Base-by-base conservation (phyloP, 805 yeast genomes). In the Lipomyces sp. region DNA sequence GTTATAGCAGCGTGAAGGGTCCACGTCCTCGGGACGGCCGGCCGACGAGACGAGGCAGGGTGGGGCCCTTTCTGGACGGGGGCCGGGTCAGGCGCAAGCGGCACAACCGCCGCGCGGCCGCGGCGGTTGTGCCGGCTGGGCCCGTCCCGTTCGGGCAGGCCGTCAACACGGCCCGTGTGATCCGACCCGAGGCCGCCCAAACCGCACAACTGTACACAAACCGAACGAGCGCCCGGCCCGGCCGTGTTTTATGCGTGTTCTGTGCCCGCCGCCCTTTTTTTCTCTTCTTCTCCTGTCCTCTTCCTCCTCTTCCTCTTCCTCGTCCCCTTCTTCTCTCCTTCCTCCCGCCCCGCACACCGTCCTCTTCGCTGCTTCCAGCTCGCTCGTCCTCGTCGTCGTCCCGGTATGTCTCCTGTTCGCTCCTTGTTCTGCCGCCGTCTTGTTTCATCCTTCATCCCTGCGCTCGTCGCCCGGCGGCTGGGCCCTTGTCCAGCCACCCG, bases 241-340 rank as follows among this genome's bases (percentile, higher is more conserved):
- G 23, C 39, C 28, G 33, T 31, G 18, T 19, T 39, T 23, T 28
- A 28, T 36, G 42, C 40, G 24, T 26, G 24, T 33, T 21, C 45
- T 21, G 23, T 32, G 29, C 39, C 47, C 26, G 26, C 32, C 28
- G 31, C 38, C 37, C 29, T n/a, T 21, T 21, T 34, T 33, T 49
- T 37, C 47, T 24, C 16, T 35, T 31, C 48, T 41, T 36, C 35
- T 23, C n/a, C 26, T 23, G 33, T 32, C 33, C 50, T 49, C 18
- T 36, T 37, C 32, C 24, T 47, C 35, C 22, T 28, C 18, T 5
- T 26, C 10, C 35, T 42, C 45, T 31, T 41, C 29, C 32, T 42
- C 32, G 34, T 23, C n/a, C 41, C 45, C 24, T 37, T 39, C 28
- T 6, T 23, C 36, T 24, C 23, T 16, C 21, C 19, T 33, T 34